Evolutionary conservation across 768 basidiomycete species (phyloP).

Genomic region (Kwoniella dendrophila): DNA sequence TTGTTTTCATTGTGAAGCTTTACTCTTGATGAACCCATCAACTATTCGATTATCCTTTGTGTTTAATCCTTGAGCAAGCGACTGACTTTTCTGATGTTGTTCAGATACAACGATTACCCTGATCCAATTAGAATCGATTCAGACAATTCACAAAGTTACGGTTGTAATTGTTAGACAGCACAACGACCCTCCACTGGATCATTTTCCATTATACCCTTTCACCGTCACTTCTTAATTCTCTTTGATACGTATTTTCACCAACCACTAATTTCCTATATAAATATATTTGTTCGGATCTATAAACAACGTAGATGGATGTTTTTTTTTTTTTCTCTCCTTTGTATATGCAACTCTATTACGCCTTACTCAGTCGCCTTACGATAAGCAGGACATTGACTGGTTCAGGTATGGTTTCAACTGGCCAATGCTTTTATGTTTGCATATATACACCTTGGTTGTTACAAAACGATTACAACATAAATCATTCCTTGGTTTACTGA

Average conservation of each 20-base stretch:
- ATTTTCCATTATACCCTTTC: not conserved
- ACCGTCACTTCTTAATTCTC: not conserved
- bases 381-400: not conserved
- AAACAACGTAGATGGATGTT: slow-evolving; percentile 16
- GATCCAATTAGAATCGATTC: slow-evolving; percentile 97
- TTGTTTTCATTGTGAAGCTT: not conserved
- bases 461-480: too few relatives aligned
- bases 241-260: not conserved
- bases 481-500: too few relatives aligned
- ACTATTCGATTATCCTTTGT: too few relatives aligned
- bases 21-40: too few relatives aligned
- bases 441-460: too few relatives aligned
- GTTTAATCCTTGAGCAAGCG: too few relatives aligned
- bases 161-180: slow-evolving; percentile 76
- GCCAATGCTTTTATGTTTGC: too few relatives aligned
- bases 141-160: slow-evolving; percentile 85
- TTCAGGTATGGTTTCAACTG: too few relatives aligned
- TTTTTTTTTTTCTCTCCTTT: not conserved
- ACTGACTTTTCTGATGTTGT: not conserved
- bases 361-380: not conserved
- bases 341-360: not conserved
- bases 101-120: slow-evolving; percentile 95
- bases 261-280: not conserved
- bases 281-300: slow-evolving; percentile 2
- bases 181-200: not conserved